Conservation (phyloP, 2,329 filamentous ascomycete genomes). For the Sclerotinia subarctica region DNA sequence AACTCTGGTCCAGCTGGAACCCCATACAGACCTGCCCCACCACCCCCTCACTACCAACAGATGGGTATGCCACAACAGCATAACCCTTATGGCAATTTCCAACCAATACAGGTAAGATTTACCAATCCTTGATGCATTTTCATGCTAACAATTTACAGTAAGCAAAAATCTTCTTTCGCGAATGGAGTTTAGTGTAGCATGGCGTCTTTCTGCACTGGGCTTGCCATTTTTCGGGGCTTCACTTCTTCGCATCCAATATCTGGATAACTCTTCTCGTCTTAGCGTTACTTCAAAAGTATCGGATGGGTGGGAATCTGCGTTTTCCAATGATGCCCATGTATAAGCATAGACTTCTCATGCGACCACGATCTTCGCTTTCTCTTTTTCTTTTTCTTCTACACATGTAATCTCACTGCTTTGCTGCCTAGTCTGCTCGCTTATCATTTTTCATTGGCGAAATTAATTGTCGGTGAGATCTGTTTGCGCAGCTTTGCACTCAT, state of each 20-base stretch:
- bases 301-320: slow-evolving; percentile 40
- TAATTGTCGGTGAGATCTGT: slow-evolving; percentile 23
- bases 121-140: neutral
- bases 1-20: slow-evolving; percentile 96
- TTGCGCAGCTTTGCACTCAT: slow-evolving; percentile 23
- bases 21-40: slow-evolving; percentile 91
- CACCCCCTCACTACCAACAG: slow-evolving; percentile 68
- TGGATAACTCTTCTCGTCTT: slow-evolving; percentile 41
- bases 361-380: slow-evolving; percentile 37
- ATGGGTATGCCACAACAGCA: slow-evolving; percentile 47
- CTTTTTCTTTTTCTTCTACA: slow-evolving; percentile 29
- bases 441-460: slow-evolving; percentile 23
- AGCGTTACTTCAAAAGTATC: slow-evolving; percentile 42
- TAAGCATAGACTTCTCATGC: slow-evolving; percentile 41
- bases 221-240: slow-evolving; percentile 36
- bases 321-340: slow-evolving; percentile 41
- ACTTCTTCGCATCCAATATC: slow-evolving; percentile 40
- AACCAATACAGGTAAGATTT: slow-evolving; percentile 38
- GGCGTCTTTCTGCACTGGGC: slow-evolving; percentile 39
- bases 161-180: slow-evolving; percentile 37
- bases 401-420: slow-evolving; percentile 32
- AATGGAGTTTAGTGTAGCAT: slow-evolving; percentile 40
- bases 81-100: slow-evolving; percentile 38
- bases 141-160: slow-evolving; percentile 30
- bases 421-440: slow-evolving; percentile 28